Evolutionary conservation across 78 protist species (phyloP), one percentile per base, ranked within the genome.

Genomic region (Speleostelium caveatum): DNA sequence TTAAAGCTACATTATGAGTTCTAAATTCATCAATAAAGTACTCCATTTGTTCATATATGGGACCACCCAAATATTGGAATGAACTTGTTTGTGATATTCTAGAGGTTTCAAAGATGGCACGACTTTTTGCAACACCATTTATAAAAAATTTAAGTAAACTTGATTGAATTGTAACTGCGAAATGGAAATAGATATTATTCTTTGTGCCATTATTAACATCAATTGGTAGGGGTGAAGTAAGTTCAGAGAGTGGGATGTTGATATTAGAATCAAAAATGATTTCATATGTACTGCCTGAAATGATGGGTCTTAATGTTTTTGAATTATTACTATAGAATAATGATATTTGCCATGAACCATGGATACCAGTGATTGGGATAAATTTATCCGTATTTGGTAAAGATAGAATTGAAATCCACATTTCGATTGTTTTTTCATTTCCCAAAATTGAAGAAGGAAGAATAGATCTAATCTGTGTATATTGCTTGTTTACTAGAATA

Each of bases 41-140:
- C 1, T 36, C 21, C 16, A 72, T 53, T 45, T 49, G 28, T 36
- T 72, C 19, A 22, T 24, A 24, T 22, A 51, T 30, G 5, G 22
- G 10, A 32, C 45, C 78, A 33, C 78, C 78, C 7, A 72, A 28
- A 51, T 51, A 72, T 53, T 72, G 78, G 33, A 42, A 72, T 22
- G 22, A 17, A 5, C 65, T n/a, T 16, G 36, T 4, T 19, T 12
- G 42, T 6, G 7, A 21, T n/a, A 53, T 32, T 5, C 21, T 10
- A 51, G 63, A 26, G 0, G 28, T 5, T 28, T 39, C 10, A 33
- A 72, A 72, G 2, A 72, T 19, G 7, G 65, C 19, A 12, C 63
- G 28, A 21, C 66, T 39, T 5, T 51, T 36, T 28, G 3, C 32
- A 5, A 51, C 28, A 22, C 45, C 78, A 53, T 72, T 72, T 28